A percentile compares a stretch with the other conserved stretches of the same genome.
Conservation (phyloP, 2,329 filamentous ascomycete genomes). For the Periconia sp. region DNA sequence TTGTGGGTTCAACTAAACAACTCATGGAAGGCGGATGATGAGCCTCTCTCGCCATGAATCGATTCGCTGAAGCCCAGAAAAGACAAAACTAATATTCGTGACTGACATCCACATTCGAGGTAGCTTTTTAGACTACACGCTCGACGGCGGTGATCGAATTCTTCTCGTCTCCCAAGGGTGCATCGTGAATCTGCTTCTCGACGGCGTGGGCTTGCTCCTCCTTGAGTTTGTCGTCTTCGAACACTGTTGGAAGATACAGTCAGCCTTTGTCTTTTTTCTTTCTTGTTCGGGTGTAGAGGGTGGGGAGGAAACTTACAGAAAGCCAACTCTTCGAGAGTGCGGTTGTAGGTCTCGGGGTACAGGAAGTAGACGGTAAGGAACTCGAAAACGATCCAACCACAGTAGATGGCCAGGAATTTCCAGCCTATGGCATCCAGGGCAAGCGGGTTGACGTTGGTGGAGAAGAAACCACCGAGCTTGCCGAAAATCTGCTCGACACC, state of each 20-base stretch:
- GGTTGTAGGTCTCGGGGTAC: conserved; percentile 62
- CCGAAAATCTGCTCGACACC: conserved; percentile 60
- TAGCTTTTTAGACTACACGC: conserved; percentile 1
- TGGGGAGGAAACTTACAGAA: conserved; percentile 26
- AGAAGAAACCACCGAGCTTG: conserved; percentile 50
- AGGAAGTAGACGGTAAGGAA: conserved; percentile 60
- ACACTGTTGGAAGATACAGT: conserved; percentile 17
- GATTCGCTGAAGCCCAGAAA: not conserved
- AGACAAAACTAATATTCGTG: not conserved
- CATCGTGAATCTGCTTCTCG: conserved; percentile 37
- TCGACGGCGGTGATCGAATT: not conserved
- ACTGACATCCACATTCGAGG: not conserved
- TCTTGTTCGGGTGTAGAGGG: not conserved
- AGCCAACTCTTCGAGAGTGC: conserved; percentile 62
- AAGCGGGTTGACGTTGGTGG: conserved; percentile 58
- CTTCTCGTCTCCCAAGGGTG: conserved; percentile 7
- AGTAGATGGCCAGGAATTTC: conserved; percentile 59
- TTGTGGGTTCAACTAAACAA: too few relatives aligned
- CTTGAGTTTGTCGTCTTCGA: conserved; percentile 37
- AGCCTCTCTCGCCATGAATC: not conserved
- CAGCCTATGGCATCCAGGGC: conserved; percentile 59
- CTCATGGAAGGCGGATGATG: too few relatives aligned
- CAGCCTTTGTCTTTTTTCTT: too few relatives aligned
- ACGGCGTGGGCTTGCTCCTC: conserved; percentile 36
- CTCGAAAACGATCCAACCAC: conserved; percentile 58